Conservation (phyloP, 768 basidiomycete species). For the Dacryopinax spathularia region DNA sequence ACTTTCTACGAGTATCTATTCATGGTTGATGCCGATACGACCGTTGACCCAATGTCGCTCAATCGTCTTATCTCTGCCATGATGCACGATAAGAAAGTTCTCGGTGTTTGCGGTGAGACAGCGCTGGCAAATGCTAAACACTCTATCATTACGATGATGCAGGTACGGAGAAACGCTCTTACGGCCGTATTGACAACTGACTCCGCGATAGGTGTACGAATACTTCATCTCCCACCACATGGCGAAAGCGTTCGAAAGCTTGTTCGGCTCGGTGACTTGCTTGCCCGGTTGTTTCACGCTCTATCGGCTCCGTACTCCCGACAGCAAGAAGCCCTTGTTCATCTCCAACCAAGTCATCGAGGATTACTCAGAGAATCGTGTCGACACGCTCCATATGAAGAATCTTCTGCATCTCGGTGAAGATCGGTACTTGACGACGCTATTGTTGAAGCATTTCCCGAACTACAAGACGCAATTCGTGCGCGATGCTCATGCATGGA, state of each 20-base stretch:
- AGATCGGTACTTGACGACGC: constrained; percentile 95
- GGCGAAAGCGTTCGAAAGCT: constrained; percentile 92
- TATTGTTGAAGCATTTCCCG: constrained; percentile 91
- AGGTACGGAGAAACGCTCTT: constrained; percentile 34
- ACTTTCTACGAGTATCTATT: constrained; percentile 95
- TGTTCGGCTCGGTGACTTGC: constrained; percentile 97
- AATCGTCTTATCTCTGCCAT: constrained; percentile 90
- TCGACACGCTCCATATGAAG: constrained; percentile 98
- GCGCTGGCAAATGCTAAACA: constrained; percentile 84
- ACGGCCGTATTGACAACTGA: neutral
- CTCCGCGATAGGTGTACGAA: constrained; percentile 63
- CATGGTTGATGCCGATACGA: constrained; percentile 90
- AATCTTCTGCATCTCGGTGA: constrained; percentile 94
- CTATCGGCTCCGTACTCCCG: constrained; percentile 85
- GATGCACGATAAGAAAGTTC: constrained; percentile 89
- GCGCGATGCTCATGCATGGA: constrained; percentile 84
- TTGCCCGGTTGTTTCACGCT: constrained; percentile 98
- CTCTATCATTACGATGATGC: constrained; percentile 94
- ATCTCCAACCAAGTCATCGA: constrained; percentile 80
- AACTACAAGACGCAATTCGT: constrained; percentile 89
- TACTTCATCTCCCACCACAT: constrained; percentile 99
- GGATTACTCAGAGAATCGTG: constrained; percentile 90
- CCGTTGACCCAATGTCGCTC: constrained; percentile 71
- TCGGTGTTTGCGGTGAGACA: constrained; percentile 94
- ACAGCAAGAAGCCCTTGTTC: constrained; percentile 88